These are phyloP conservation scores for Carex myosuroides DNA, from an alignment of 176 grass and related monocot genomes.

Conservation along the genomic window DNA sequence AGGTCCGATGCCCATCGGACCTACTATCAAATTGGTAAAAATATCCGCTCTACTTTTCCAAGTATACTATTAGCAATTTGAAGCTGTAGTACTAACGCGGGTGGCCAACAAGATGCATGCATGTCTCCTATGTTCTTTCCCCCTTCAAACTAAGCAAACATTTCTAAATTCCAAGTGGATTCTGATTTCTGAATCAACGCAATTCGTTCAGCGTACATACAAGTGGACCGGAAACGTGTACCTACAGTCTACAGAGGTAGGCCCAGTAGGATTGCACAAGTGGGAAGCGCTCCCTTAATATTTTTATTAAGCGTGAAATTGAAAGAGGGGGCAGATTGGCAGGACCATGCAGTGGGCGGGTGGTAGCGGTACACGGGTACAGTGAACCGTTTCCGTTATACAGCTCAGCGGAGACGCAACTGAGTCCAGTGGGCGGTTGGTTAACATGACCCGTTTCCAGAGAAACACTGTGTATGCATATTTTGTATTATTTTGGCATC, in stretches of 20 bases:
- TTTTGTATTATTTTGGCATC: not conserved
- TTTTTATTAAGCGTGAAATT: not conserved
- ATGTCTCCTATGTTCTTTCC: not conserved
- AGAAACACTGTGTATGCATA: not conserved
- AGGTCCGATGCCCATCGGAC: too few species aligned
- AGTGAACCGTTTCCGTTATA: conserved; percentile 2
- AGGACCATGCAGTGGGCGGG: too few species aligned
- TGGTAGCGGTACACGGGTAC: not conserved
- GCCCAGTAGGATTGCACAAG: not conserved
- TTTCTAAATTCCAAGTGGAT: not conserved
- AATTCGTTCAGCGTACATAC: not conserved
- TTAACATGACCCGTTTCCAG: not conserved
- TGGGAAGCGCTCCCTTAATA: not conserved
- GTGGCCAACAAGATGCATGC: not conserved
- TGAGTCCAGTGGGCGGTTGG: not conserved
- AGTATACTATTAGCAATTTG: not conserved
- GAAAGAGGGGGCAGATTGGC: not conserved
- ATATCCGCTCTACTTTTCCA: not conserved
- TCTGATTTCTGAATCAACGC: not conserved
- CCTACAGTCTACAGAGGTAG: not conserved
- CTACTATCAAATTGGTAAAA: too few species aligned
- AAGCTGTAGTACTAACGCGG: not conserved
- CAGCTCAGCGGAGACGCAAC: not conserved
- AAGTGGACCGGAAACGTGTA: not conserved
- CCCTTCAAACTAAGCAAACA: not conserved